Conservation (phyloP, 345 rosid species). For the Isatis tinctoria region DNA sequence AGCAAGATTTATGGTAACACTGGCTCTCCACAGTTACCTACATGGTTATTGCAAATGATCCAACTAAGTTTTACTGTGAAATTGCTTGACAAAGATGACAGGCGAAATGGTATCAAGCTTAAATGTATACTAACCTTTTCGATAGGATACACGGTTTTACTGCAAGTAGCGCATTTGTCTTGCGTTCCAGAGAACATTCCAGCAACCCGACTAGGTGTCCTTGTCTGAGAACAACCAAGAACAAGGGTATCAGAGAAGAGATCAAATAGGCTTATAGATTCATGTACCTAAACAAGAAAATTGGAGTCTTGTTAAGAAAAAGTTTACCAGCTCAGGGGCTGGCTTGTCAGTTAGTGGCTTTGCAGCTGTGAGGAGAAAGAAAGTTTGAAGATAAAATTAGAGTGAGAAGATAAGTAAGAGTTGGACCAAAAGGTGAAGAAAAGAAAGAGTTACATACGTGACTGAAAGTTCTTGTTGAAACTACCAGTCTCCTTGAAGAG, state of each 20-base stretch:
- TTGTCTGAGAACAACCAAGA: constrained; percentile 56
- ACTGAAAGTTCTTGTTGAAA: constrained; percentile 89
- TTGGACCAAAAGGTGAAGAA: background rate
- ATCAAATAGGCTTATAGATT: background rate
- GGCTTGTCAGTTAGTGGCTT: constrained; percentile 85
- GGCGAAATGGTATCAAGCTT: background rate
- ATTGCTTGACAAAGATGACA: background rate
- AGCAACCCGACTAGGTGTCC: constrained; percentile 94
- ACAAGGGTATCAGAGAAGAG: no score
- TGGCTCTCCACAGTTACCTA: constrained; percentile 88
- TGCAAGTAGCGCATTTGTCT: constrained; percentile 95
- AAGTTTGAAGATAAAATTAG: constrained; percentile 23
- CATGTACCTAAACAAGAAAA: constrained; percentile 1
- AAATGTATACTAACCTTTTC: constrained; percentile 64
- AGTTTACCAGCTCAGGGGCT: constrained; percentile 73
- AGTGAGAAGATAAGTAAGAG: background rate
- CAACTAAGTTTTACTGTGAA: background rate
- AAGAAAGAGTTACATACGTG: constrained; percentile 50
- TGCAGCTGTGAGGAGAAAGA: constrained; percentile 64
- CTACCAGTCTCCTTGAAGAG: constrained; percentile 93
- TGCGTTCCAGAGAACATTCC: constrained; percentile 96
- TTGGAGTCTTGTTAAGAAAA: constrained; percentile 8
- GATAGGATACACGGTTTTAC: constrained; percentile 94
- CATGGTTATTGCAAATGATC: background rate
- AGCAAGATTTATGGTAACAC: constrained; percentile 88